phyloP scores from a whole-genome alignment of 352 stramenopile species.

The Phytopythium delawarense region DNA sequence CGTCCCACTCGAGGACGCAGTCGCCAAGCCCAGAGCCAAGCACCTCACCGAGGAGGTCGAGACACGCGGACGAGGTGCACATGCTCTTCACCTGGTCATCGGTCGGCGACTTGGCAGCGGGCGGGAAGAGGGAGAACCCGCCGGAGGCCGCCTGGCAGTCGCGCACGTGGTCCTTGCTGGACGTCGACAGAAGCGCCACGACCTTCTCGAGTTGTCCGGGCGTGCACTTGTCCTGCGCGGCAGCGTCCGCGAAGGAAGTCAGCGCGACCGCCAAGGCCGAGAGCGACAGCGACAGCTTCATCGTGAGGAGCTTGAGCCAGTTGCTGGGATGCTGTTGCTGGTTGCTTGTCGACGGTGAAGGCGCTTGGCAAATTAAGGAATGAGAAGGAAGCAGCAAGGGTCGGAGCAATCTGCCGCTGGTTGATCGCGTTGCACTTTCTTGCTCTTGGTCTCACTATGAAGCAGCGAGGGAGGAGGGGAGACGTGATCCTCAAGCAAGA shows the following conservation, averaged over 20 bases:
- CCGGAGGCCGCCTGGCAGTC: not conserved
- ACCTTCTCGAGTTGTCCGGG: constrained; percentile 1
- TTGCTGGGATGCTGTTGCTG: not conserved
- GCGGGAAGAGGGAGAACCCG: constrained; percentile 8
- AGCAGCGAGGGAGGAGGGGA: not conserved
- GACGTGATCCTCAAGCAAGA: not conserved
- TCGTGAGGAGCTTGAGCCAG: not conserved
- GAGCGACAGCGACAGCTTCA: not conserved
- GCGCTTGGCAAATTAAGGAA: constrained; percentile 1
- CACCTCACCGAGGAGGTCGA: not conserved
- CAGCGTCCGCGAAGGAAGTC: not conserved
- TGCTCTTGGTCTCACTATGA: constrained; percentile 3
- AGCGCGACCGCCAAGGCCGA: not conserved
- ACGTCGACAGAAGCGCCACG: not conserved
- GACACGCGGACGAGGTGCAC: not conserved
- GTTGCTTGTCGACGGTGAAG: not conserved
- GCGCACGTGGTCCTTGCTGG: constrained; percentile 3
- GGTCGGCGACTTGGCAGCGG: constrained; percentile 1
- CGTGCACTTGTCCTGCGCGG: not conserved
- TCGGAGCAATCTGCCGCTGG: not conserved
- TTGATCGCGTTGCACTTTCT: not conserved
- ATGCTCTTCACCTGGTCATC: constrained; percentile 1
- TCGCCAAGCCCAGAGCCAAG: not conserved
- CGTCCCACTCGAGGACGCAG: constrained; percentile 2
- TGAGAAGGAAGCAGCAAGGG: not conserved